phyloP scores from a whole-genome alignment of 192 early-diverging fungal genomes.

The Haplosporangium gracile region DNA sequence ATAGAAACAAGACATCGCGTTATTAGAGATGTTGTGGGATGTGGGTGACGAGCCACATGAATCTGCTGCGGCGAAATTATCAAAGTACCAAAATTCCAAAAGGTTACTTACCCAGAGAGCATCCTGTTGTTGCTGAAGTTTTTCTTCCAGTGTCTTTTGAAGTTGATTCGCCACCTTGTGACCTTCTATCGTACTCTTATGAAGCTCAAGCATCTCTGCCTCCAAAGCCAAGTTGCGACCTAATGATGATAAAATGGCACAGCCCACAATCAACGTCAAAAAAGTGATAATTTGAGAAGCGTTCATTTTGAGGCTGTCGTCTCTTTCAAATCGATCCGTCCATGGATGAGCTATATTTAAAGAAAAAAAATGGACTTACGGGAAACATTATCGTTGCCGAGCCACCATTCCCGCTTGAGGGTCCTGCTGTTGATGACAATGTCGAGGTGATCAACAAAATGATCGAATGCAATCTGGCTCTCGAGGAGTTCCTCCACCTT shows the following conservation, averaged over 20 bases:
- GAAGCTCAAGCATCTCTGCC: slow-evolving; percentile 55
- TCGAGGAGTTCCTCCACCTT: slow-evolving; percentile 46
- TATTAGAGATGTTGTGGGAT: background rate
- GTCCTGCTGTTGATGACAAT: slow-evolving; percentile 55
- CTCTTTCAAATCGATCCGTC: background rate
- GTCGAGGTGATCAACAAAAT: slow-evolving; percentile 49
- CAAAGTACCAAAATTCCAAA: background rate
- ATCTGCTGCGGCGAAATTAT: no score
- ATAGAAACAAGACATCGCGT: background rate
- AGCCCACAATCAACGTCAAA: background rate
- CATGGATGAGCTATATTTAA: background rate
- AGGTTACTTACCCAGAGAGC: slow-evolving; percentile 55
- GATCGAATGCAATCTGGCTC: slow-evolving; percentile 42
- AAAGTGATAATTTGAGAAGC: background rate
- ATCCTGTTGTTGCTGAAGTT: slow-evolving; percentile 61
- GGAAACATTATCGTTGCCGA: slow-evolving; percentile 64
- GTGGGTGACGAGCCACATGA: background rate
- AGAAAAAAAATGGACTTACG: slow-evolving; percentile 39
- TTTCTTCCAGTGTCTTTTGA: slow-evolving; percentile 54
- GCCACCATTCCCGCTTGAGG: slow-evolving; percentile 60
- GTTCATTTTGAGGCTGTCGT: background rate
- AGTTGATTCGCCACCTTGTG: slow-evolving; percentile 48
- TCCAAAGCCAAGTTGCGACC: slow-evolving; percentile 59
- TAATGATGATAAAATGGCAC: slow-evolving; percentile 12
- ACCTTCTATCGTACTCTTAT: slow-evolving; percentile 52